Evolutionary conservation across 2,329 filamentous ascomycete genomes (phyloP).

Genomic region (Calonectria pauciramosa): DNA sequence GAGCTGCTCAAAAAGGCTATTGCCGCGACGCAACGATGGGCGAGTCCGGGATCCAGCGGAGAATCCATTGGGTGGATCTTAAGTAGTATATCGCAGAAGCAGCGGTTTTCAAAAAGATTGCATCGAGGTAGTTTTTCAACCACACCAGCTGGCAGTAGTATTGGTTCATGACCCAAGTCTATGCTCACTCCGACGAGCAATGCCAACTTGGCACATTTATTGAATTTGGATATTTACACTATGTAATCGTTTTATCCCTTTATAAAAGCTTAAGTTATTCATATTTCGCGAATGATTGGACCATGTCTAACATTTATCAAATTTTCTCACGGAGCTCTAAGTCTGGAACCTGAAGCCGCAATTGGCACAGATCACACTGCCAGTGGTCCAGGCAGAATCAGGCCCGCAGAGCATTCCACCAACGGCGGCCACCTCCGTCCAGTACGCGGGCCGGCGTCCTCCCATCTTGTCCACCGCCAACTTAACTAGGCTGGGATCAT

Average conservation of each 20-base stretch:
- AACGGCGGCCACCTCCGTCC: constrained; percentile 35
- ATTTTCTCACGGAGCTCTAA: not conserved
- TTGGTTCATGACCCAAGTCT: not conserved
- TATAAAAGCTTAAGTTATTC: too few relatives aligned
- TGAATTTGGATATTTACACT: too few relatives aligned
- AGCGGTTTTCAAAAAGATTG: not conserved
- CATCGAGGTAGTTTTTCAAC: not conserved
- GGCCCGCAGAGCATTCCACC: not conserved
- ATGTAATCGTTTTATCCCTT: too few relatives aligned
- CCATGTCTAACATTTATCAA: too few relatives aligned
- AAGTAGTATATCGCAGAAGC: not conserved
- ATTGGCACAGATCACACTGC: not conserved
- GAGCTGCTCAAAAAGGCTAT: constrained; percentile 6
- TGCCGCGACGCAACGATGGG: not conserved
- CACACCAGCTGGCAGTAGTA: not conserved
- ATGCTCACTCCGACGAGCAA: too few relatives aligned
- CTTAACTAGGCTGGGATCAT: constrained; percentile 30
- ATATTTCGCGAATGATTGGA: too few relatives aligned
- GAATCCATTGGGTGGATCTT: constrained; percentile 3
- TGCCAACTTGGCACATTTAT: too few relatives aligned
- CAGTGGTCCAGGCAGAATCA: not conserved
- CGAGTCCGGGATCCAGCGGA: not conserved
- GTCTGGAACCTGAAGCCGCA: not conserved
- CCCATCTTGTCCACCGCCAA: constrained; percentile 30
- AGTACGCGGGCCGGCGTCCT: constrained; percentile 39